Conservation (phyloP, 139 green algal genomes). For the Ettlia oleoabundans region DNA sequence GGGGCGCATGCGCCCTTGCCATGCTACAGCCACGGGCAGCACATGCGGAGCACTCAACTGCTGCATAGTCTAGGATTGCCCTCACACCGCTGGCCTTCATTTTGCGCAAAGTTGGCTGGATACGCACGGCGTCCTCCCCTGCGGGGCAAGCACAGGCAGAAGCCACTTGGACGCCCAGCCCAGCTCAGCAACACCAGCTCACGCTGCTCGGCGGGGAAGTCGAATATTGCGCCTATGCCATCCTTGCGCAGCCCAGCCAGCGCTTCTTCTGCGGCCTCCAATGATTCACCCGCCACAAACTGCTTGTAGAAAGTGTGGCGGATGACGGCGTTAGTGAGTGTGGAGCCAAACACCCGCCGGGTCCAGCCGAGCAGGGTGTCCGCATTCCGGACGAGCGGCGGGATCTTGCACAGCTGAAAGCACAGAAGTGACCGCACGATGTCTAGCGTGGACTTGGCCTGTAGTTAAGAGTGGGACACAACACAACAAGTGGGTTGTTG, state of each 20-base stretch:
- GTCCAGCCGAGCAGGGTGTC: constrained; percentile 59
- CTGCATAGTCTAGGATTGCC: constrained; percentile 72
- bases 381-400: constrained; percentile 52
- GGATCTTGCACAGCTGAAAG: constrained; percentile 54
- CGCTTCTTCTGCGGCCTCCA: not conserved
- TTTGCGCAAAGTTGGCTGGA: constrained; percentile 59
- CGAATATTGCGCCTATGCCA: not conserved
- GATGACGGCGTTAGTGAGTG: constrained; percentile 62
- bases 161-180: not conserved
- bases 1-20: too few relatives aligned
- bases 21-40: too few relatives aligned
- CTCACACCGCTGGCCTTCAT: constrained; percentile 53
- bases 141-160: not conserved
- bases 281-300: constrained; percentile 78
- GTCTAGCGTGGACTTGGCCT: constrained; percentile 52
- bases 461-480: too few relatives aligned
- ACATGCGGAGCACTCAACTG: constrained; percentile 11
- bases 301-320: constrained; percentile 84
- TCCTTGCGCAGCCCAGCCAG: not conserved
- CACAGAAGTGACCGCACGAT: constrained; percentile 52
- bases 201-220: not conserved
- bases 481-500: too few relatives aligned
- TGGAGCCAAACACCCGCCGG: constrained; percentile 62
- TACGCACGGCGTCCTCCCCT: constrained; percentile 64
- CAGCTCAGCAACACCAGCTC: not conserved